Percentiles rank a stretch among this genome's conserved stretches.
Evolutionary conservation across 345 rosid genomes (phyloP).

Genomic region (Linum trigynum): DNA sequence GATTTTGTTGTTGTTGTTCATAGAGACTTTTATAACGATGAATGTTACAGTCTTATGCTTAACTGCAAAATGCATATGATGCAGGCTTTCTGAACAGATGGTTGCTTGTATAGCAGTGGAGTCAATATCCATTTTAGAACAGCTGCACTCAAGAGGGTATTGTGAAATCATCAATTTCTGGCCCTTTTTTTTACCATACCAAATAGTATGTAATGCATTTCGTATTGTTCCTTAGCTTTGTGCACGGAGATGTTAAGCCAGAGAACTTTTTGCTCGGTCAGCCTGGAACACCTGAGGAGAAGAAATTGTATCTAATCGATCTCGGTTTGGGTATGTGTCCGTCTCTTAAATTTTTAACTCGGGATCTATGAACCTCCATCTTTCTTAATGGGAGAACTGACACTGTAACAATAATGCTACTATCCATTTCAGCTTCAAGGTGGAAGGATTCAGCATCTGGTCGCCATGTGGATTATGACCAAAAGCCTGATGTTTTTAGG

Average conservation of each 20-base stretch:
- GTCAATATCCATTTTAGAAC: constrained; percentile 29
- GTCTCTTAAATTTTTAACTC: neutral
- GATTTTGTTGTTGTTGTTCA: too few species aligned
- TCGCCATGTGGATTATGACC: constrained; percentile 18
- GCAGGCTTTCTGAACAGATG: constrained; percentile 25
- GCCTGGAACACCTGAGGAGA: constrained; percentile 6
- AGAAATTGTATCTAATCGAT: neutral
- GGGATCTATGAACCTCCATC: neutral
- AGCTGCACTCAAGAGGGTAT: constrained; percentile 25
- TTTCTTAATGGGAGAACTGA: too few species aligned
- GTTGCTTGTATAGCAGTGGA: constrained; percentile 31
- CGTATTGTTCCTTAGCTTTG: neutral
- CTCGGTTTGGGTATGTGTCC: neutral
- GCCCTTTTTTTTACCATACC: neutral
- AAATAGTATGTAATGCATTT: neutral
- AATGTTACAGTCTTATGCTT: neutral
- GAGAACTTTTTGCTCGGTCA: constrained; percentile 3
- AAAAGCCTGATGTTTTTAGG: constrained; percentile 25
- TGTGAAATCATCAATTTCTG: neutral
- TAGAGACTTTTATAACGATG: too few species aligned
- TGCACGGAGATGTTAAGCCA: constrained; percentile 5
- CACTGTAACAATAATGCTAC: neutral
- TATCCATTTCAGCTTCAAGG: constrained; percentile 14
- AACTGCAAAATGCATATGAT: constrained; percentile 1
- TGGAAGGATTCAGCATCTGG: constrained; percentile 21